These are phyloP conservation scores for Phytophthora multivora DNA, from an alignment of 352 stramenopile species.

Conservation along the genomic window DNA sequence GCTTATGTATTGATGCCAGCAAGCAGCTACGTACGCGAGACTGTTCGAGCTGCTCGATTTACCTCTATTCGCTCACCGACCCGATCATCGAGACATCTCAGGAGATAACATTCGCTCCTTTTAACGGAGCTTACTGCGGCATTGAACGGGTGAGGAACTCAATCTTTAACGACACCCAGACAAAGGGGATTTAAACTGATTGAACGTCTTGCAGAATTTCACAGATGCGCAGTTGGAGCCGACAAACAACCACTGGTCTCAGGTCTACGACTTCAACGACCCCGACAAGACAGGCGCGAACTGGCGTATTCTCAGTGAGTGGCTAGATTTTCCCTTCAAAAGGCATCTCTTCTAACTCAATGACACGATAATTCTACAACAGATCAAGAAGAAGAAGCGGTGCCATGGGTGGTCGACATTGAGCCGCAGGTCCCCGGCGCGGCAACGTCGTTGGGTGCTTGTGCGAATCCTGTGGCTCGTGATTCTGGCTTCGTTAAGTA, in stretches of 20 bases:
- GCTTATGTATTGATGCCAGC: conserved; percentile 26
- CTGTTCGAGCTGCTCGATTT: conserved; percentile 82
- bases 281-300: conserved; percentile 77
- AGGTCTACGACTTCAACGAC: conserved; percentile 94
- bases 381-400: conserved; percentile 50
- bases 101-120: conserved; percentile 88
- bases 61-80: conserved; percentile 91
- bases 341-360: conserved; percentile 5
- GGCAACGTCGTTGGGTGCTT: conserved; percentile 39
- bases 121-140: conserved; percentile 85
- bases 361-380: background rate
- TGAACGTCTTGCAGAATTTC: conserved; percentile 55
- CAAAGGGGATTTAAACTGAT: background rate
- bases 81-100: conserved; percentile 92
- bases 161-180: background rate
- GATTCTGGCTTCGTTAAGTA: conserved; percentile 68
- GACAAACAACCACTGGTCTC: conserved; percentile 90
- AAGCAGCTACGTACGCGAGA: conserved; percentile 92
- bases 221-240: conserved; percentile 70
- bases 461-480: conserved; percentile 65
- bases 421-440: conserved; percentile 42
- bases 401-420: conserved; percentile 61
- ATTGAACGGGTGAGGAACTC: conserved; percentile 46
- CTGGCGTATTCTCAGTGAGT: conserved; percentile 68
- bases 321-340: background rate